phyloP scores from a whole-genome alignment of 495 filamentous ascomycete species.

The Tuber melanosporum region DNA sequence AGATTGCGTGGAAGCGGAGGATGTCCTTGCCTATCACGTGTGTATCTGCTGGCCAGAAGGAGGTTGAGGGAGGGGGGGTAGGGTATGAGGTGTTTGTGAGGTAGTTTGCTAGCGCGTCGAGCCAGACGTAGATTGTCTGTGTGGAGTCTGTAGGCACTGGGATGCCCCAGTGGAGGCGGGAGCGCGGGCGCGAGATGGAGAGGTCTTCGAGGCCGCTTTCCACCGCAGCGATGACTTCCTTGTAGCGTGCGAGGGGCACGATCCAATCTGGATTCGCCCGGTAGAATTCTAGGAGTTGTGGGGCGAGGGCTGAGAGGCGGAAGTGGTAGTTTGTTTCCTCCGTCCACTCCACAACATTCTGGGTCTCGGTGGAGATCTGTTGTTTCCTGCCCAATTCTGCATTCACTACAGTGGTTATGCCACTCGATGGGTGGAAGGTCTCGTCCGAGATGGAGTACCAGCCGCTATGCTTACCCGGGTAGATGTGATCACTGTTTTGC shows the following conservation, averaged over 20 bases:
- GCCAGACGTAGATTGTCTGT: constrained; percentile 97
- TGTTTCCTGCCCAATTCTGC: constrained; percentile 72
- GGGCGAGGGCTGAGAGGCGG: constrained; percentile 70
- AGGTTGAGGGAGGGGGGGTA: constrained; percentile 48
- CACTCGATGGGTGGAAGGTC: constrained; percentile 78
- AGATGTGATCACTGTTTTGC: constrained; percentile 69
- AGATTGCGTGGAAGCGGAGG: constrained; percentile 88
- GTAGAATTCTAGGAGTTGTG: constrained; percentile 72
- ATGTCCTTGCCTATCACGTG: constrained; percentile 97
- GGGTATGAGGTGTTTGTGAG: constrained; percentile 82
- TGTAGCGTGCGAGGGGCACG: constrained; percentile 58
- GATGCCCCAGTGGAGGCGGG: constrained; percentile 82
- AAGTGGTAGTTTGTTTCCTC: constrained; percentile 96
- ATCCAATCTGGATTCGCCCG: constrained; percentile 63
- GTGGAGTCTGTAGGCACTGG: constrained; percentile 71
- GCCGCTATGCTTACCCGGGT: constrained; percentile 76
- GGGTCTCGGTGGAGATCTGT: constrained; percentile 80
- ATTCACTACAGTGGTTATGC: constrained; percentile 66
- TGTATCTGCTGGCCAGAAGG: constrained; percentile 80
- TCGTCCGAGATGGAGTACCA: constrained; percentile 98
- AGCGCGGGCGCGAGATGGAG: constrained; percentile 74
- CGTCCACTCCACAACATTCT: constrained; percentile 87
- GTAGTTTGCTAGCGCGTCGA: constrained; percentile 93
- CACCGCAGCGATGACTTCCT: constrained; percentile 63
- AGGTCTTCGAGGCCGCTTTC: constrained; percentile 69